These are phyloP conservation scores for Cercophora scortea DNA, from an alignment of 495 filamentous ascomycete genomes.

Conservation along the genomic window DNA sequence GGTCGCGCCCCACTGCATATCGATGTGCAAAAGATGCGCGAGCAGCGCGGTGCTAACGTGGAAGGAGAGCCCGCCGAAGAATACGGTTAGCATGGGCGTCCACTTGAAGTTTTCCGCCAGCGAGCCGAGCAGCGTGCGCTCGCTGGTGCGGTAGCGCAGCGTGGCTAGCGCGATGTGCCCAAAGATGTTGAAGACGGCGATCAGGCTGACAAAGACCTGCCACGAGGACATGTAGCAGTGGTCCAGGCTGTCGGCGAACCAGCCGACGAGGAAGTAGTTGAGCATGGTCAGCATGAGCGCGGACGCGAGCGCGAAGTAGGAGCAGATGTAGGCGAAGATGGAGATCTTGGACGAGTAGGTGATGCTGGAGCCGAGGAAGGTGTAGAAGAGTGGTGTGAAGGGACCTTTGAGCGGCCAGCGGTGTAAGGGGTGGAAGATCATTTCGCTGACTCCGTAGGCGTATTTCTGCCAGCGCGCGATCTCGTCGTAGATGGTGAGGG, in stretches of 20 bases:
- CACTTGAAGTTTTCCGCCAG: conserved; percentile 63
- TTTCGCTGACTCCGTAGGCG: conserved; percentile 69
- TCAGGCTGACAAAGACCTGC: conserved; percentile 60
- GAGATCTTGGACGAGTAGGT: conserved; percentile 65
- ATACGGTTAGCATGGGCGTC: conserved; percentile 54
- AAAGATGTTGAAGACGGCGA: conserved; percentile 57
- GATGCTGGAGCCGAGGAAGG: conserved; percentile 57
- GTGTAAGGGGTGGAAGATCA: conserved; percentile 63
- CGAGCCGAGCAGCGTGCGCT: conserved; percentile 38
- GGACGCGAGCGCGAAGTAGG: conserved; percentile 67
- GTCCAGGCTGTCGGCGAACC: conserved; percentile 57
- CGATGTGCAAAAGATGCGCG: conserved; percentile 55
- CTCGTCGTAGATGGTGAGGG: conserved; percentile 72
- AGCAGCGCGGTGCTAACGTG: conserved; percentile 55
- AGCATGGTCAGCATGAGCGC: conserved; percentile 63
- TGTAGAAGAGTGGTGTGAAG: conserved; percentile 61
- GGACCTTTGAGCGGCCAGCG: conserved; percentile 52
- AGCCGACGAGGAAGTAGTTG: conserved; percentile 67
- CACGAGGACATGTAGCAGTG: conserved; percentile 62
- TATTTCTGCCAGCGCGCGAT: conserved; percentile 74
- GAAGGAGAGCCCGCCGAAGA: conserved; percentile 57
- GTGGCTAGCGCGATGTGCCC: conserved; percentile 52
- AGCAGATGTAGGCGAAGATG: conserved; percentile 70
- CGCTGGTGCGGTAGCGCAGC: conserved; percentile 52
- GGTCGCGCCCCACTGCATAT: conserved; percentile 60